Evolutionary conservation across 768 basidiomycete genomes (phyloP).

Genomic region (Lentinula edodes): DNA sequence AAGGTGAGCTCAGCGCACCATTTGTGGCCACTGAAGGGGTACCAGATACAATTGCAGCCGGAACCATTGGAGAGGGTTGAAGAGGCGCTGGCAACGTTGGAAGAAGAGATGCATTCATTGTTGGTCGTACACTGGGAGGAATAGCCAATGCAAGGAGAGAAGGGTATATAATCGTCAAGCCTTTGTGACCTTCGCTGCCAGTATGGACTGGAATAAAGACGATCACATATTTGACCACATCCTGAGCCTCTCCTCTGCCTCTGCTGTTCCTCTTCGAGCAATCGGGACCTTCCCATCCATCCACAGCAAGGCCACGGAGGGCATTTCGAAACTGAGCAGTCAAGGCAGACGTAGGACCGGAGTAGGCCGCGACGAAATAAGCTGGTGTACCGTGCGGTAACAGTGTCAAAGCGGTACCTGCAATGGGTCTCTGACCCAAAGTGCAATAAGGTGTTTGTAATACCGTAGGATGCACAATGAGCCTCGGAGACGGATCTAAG

Average conservation of each 20-base stretch:
- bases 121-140: constrained; percentile 22
- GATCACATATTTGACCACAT: constrained; percentile 44
- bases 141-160: constrained; percentile 45
- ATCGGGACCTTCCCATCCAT: constrained; percentile 38
- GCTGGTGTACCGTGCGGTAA: constrained; percentile 71
- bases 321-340: constrained; percentile 59
- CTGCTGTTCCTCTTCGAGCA: constrained; percentile 12
- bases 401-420: constrained; percentile 65
- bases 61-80: constrained; percentile 7
- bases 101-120: constrained; percentile 3
- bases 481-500: constrained; percentile 23
- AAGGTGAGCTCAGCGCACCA: constrained; percentile 5
- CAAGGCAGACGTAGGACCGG: constrained; percentile 58
- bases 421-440: constrained; percentile 39
- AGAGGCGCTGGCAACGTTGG: constrained; percentile 6
- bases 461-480: constrained; percentile 65
- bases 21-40: background rate
- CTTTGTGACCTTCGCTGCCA: constrained; percentile 74
- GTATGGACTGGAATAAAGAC: constrained; percentile 71
- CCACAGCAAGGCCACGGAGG: constrained; percentile 57
- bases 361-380: constrained; percentile 66
- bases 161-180: constrained; percentile 71
- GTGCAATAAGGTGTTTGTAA: constrained; percentile 54
- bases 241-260: constrained; percentile 11
- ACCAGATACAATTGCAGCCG: background rate